Evolutionary conservation across 208 protist genomes (phyloP), one percentile per base, ranked within the genome.

Genomic region (Tritrichomonas foetus): DNA sequence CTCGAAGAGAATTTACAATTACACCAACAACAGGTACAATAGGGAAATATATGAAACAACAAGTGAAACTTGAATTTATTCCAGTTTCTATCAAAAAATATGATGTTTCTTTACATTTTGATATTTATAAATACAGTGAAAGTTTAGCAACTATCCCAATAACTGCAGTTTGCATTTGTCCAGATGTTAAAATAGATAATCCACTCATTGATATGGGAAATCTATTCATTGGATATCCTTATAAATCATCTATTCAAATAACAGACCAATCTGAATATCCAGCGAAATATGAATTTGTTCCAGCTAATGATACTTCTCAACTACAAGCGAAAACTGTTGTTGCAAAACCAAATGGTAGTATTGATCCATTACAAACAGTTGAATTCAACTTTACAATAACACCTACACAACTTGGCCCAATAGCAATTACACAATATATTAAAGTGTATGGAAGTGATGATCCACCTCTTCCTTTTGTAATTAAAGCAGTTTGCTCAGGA

Each of bases 201-300:
- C 27, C 41, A 9, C 9, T 0, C 0, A 57, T 89, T 57, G 47
- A 89, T 57, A 20, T 89, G 11, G 78, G 78, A 39, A 36, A 89
- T 57, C 11, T 89, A 44, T 89, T 89, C 39, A 89, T 89, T 20
- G 57, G 57, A 39, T 57, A 53, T 89, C 78, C 78, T 11, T 89
- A 89, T 89, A 13, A 25, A 36, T 47, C 47, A 55, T 16, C 30
- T 22, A n/a, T 89, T 61, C 41, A 53, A 53, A n/a, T 89, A 22
- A 57, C 25, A 57, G 44, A 89, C 36, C 0, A 49, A 33, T 61
- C 78, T 27, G 27, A 89, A 89, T 22, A 44, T 36, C 47, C 78
- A 39, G 78, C 41, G 14, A 89, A 89, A 57, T 89, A 53, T 57
- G 78, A 89, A 53, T 20, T 89, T 50, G 8, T 89, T 16, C 16